Base-by-base conservation (phyloP, 108 stramenopile genomes). In the Nitzschia inconspicua region DNA sequence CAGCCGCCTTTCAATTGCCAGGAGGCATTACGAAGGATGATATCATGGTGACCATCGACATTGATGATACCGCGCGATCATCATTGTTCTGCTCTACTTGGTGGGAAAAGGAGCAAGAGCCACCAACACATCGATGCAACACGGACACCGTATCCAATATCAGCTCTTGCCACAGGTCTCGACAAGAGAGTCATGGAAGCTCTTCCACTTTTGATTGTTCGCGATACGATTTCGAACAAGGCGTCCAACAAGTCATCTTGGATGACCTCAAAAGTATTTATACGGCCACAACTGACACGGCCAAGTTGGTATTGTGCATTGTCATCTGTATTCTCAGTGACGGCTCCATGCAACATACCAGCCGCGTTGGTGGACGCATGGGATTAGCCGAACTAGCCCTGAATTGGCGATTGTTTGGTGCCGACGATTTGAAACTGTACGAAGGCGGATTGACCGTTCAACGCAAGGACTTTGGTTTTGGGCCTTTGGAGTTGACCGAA, bases 341-440 rank as follows among this genome's bases (percentile, higher is more conserved):
- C 16, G 63, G 63, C 16, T 40, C 63, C 4, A 39, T 63, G 9
- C 23, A 37, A 10, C 49, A 47, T n/a, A 63, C 39, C 40, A 28
- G 51, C 0, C 43, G 10, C 19, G 48, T 25, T 36, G 27, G 37
- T 11, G 50, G 40, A 30, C 47, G 47, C 0, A 48, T 63, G 23
- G 63, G 63, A 16, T 35, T 52, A 20, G 48, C 39, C 34, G 63
- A 63, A 36, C 40, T 63, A 27, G 50, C 0, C 5, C 19, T 63
- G 49, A 36, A 48, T 22, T 63, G 63, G 63, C 18, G 47, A 13
- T n/a, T 63, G 37, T 63, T 63, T 52, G 63, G 52, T 4, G 63
- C 63, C 9, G 63, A 63, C 26, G 50, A 63, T 42, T 35, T 63
- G 1, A 48, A 18, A 41, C 42, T 63, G n/a, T 63, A 52, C 47